Base-by-base conservation (phyloP, 2,329 filamentous ascomycete genomes). In the Fusarium mangiferae region DNA sequence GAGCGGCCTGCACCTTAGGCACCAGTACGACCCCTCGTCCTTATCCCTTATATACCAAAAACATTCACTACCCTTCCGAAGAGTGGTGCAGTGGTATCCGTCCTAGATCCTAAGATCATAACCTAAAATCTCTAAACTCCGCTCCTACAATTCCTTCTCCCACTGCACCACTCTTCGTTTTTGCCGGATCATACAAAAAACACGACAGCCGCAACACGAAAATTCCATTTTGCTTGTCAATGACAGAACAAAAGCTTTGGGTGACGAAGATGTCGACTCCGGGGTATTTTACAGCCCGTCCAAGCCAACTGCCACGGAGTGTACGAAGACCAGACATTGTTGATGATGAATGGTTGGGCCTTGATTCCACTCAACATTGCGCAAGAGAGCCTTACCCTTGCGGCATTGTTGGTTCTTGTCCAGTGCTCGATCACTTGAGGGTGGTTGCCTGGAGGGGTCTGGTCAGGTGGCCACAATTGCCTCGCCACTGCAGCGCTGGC, bases 81-180 rank as follows among this genome's bases (percentile, higher is more conserved):
- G 35, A 41, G 58, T 66, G 41, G 58, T 63, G 24, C 13, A 63
- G 58, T 41, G 58, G 62, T 46, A 54, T 30, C 20, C 41, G 58
- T 41, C 58, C n/a, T 36, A 30, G n/a, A 48, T 36, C 58, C 41
- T 52, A 63, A 28, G 26, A 60, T 24, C 30, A 57, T 13, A 57
- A 46, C 38, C 48, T 61, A 55, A 55, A 55, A 55, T n/a, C n/a
- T 55, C 38, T 36, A 41, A 48, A 59, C 15, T 2, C 8, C 41
- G 35, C 44, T 51, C 44, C 41, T 59, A 59, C 39, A 57, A 57
- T 57, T 57, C 39, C 54, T 35, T 52, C 49, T 11, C 49, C 33
- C 33, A 36, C 49, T 36, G 33, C 20, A 52, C n/a, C 49, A 36
- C 33, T 36, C 33, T 52, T 52, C 49, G 33, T 52, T 52, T 52